Evolutionary conservation across 371 early-diverging fungal genomes (phyloP).

Genomic region (Encephalitozoon hellem): DNA sequence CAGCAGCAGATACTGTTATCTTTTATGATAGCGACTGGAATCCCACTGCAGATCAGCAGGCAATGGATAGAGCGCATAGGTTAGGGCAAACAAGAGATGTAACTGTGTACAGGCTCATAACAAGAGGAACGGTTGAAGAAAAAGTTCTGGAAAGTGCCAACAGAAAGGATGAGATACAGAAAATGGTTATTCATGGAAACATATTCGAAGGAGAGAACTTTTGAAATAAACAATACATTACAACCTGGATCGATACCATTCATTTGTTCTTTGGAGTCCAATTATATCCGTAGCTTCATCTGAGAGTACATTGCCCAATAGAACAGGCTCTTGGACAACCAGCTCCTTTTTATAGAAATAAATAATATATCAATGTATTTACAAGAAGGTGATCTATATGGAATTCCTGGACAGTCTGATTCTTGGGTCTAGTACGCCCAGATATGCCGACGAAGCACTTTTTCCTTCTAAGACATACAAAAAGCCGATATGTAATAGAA

Average conservation of each 20-base stretch:
- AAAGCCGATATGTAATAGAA: conserved; percentile 21
- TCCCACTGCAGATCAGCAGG: conserved; percentile 62
- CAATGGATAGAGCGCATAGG: conserved; percentile 61
- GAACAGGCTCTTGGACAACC: neutral
- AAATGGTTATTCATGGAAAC: conserved; percentile 81
- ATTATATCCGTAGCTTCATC: neutral
- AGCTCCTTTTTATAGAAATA: neutral
- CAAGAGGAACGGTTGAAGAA: conserved; percentile 59
- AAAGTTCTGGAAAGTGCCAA: conserved; percentile 76
- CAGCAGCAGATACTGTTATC: conserved; percentile 62
- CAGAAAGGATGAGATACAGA: conserved; percentile 88
- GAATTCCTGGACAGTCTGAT: conserved; percentile 26
- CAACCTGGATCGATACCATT: neutral
- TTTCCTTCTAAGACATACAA: conserved; percentile 25
- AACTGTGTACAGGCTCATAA: conserved; percentile 59
- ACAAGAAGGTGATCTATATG: neutral
- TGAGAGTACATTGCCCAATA: neutral
- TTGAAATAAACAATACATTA: neutral
- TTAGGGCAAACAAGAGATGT: conserved; percentile 62
- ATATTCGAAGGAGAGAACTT: conserved; percentile 48
- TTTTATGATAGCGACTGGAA: conserved; percentile 63
- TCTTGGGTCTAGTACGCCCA: conserved; percentile 13
- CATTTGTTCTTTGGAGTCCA: neutral
- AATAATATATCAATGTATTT: neutral
- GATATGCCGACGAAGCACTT: conserved; percentile 15